phyloP scores from a whole-genome alignment of 257 asterid genomes.

The Jacaranda copaia region DNA sequence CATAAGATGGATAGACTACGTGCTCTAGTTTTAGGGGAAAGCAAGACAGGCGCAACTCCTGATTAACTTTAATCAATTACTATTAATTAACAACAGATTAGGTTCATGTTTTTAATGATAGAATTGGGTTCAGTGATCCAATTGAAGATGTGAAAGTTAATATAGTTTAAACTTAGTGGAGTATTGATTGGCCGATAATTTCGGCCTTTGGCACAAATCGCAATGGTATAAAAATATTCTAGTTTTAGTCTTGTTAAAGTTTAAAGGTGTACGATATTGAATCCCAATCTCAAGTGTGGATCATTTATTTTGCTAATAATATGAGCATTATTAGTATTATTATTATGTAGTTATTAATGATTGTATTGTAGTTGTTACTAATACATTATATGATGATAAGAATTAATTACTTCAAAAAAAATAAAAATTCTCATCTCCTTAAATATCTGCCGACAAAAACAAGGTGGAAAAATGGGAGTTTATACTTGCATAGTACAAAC shows the following conservation, averaged over 20 bases:
- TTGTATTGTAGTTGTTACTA: no score
- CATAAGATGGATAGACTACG: background rate
- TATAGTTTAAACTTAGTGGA: conserved; percentile 43
- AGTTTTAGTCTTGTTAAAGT: background rate
- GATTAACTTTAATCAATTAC: conserved; percentile 27
- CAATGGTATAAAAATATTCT: background rate
- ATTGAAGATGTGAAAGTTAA: conserved; percentile 20
- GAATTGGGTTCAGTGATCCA: conserved; percentile 28
- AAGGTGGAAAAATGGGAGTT: no score
- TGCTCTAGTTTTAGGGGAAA: conserved; percentile 18
- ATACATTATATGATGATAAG: no score
- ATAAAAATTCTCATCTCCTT: no score
- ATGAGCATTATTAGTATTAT: no score
- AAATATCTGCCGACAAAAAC: no score
- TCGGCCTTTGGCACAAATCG: conserved; percentile 32
- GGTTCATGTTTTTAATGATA: conserved; percentile 40
- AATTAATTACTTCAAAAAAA: no score
- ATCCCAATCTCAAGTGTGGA: no score
- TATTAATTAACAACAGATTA: background rate
- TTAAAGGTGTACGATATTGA: no score
- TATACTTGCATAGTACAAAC: no score
- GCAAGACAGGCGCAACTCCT: conserved; percentile 17
- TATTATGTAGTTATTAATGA: no score
- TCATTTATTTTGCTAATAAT: no score
- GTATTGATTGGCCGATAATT: conserved; percentile 45